Base-by-base conservation (phyloP, 805 yeast species). In the Yamadazyma paraphyllophila region DNA sequence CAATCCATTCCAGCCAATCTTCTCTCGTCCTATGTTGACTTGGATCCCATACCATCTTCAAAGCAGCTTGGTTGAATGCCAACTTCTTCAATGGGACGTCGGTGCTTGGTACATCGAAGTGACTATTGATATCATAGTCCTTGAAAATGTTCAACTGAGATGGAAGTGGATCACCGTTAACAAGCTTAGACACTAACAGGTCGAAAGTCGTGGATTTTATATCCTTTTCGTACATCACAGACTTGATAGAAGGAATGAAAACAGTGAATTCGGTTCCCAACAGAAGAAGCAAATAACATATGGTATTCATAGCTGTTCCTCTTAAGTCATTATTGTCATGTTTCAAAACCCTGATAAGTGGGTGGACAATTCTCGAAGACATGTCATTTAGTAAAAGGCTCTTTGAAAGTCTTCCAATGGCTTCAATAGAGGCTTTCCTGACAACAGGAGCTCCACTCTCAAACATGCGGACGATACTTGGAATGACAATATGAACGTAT, bases 1-100 rank as follows among this genome's bases (percentile, higher is more conserved):
- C 79, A 52, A 90, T 82, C 99, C 99, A 94, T 59, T 94, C 98
- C 56, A 87, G 92, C 99, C 99, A 94, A 54, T 94, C 99, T 56
- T 91, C 98, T 55, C 83, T 83, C 0, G 97, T 88, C 43, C 95
- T 78, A 52, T 92, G 80, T 53, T 88, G 92, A 17, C 87, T 80
- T 24, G 96, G 85, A 54, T 90, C 96, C 98, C 99, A 94, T 1
- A 91, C 88, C 36, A 81, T 79, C 56, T 88, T 84, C 55, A 94
- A 71, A 0, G 80, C 77, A 33, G 72, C 77, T 39, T 80, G 81
- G 49, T 80, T 78, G 12, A 80, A 82, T 0, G 96, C 91, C 9
- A 92, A 69, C 55, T 88, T 88, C 56, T 85, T 82, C 2, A 84
- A 74, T 1, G 85, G 81, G 51, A 83, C 79, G 48, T 84, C 92